Base-by-base conservation (phyloP, 441 rosid species). In the Adansonia rubrostipa region DNA sequence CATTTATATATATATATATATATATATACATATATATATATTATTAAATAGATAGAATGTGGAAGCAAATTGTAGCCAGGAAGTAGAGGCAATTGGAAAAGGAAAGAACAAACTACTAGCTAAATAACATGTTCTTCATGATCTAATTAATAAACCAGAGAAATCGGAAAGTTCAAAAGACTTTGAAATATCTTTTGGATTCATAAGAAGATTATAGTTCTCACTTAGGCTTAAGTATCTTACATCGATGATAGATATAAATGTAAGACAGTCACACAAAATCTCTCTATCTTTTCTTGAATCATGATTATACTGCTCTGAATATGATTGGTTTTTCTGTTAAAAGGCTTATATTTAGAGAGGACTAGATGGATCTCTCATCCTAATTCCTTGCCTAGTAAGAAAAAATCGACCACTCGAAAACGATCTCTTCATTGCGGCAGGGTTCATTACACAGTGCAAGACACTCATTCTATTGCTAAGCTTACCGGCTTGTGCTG, bases 401-500 rank as follows among this genome's bases (percentile, higher is more conserved):
- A 85, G 87, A 57, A 83, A 80, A 65, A 91, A 84, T 81, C 87
- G 85, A 54, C 89, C 93, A 78, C 93, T 86, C 6, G 97, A 92
- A 78, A 87, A 85, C 3, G 97, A 90, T 80, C 94, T 89, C 84
- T 88, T 93, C 84, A 85, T 81, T 0, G 71, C 62, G 69, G 51
- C 80, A 3, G 84, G 84, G 48, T 77, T 78, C n/a, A 62, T 82
- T 22, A 64, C 78, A 64, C 64, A 76, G 48, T 82, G 77, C 71
- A 79, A 20, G 5, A 74, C 75, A 57, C 80, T 75, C 51, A 70
- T 83, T 48, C 47, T 73, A 28, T 73, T 76, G 72, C 78, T 62
- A 63, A 50, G 50, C 78, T 77, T 83, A 48, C 73, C 76, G 13
- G 56, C 67, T 75, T 88, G 84, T 10, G 33, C 53, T 22, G 79